A percentile compares a stretch with the other conserved stretches of the same genome.
Evolutionary conservation across 305 asterid genomes (phyloP).

Genomic region (Caryopteris hybrid): DNA sequence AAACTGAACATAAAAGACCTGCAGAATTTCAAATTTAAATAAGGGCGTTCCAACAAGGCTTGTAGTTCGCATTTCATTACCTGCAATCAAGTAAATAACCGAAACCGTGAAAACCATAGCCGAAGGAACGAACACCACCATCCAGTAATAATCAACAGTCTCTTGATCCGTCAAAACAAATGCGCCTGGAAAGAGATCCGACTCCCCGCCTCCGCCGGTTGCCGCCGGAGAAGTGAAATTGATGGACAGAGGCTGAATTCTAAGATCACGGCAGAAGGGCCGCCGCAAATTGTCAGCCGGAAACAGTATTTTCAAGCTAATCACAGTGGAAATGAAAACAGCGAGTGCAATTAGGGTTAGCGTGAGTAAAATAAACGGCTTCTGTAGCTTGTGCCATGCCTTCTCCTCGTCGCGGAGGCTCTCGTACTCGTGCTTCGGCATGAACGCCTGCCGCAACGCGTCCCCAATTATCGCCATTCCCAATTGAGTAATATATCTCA

Average conservation of each 20-base stretch:
- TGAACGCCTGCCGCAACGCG: constrained; percentile 91
- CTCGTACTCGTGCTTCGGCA: constrained; percentile 91
- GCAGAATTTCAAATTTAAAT: neutral
- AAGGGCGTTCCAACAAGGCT: too few relatives aligned
- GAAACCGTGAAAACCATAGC: constrained; percentile 50
- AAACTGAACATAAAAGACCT: neutral
- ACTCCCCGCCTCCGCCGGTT: constrained; percentile 31
- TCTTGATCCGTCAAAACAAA: constrained; percentile 86
- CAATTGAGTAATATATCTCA: constrained; percentile 13
- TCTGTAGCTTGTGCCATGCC: constrained; percentile 68
- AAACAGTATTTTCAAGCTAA: constrained; percentile 71
- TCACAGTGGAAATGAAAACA: constrained; percentile 46
- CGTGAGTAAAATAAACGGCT: constrained; percentile 35
- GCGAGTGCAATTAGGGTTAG: constrained; percentile 43
- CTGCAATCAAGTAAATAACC: constrained; percentile 60
- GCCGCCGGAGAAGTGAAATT: constrained; percentile 47
- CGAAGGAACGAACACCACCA: constrained; percentile 85
- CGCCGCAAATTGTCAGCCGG: constrained; percentile 59
- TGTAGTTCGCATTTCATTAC: constrained; percentile 38
- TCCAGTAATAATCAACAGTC: constrained; percentile 93
- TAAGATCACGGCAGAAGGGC: constrained; percentile 77
- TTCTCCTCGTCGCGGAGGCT: constrained; percentile 80
- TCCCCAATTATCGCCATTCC: constrained; percentile 71
- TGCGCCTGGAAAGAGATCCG: constrained; percentile 66
- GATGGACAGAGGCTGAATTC: constrained; percentile 73